These are phyloP conservation scores for Uronychia binucleata DNA, from an alignment of 73 alveolate genomes.

Conservation along the genomic window DNA sequence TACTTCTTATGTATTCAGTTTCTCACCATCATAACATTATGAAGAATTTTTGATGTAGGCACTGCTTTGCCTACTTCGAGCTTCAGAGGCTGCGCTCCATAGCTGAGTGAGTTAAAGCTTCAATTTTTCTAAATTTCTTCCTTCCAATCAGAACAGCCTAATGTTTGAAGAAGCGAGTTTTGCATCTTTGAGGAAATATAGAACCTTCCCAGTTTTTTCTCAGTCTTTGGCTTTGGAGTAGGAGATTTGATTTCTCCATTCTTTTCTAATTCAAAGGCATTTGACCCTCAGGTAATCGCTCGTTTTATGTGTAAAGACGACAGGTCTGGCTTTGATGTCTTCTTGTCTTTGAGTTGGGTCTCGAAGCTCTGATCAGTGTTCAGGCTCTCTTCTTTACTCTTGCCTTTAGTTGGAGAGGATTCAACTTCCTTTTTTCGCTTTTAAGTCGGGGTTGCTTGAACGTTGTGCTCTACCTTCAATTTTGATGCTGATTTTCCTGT, in stretches of 20 bases:
- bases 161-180: neutral
- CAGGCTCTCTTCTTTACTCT: too few relatives aligned
- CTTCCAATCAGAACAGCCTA: neutral
- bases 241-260: too few relatives aligned
- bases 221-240: too few relatives aligned
- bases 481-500: too few relatives aligned
- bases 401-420: too few relatives aligned
- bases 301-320: neutral
- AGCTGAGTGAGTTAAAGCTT: neutral
- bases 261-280: too few relatives aligned
- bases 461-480: neutral
- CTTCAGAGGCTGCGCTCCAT: neutral
- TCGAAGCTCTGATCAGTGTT: too few relatives aligned
- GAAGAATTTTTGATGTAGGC: neutral
- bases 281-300: neutral
- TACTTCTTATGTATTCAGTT: neutral
- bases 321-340: too few relatives aligned
- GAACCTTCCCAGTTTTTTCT: neutral
- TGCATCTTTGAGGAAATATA: neutral
- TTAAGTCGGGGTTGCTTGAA: neutral
- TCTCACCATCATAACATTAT: neutral
- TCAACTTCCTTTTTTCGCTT: too few relatives aligned
- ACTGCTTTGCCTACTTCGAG: neutral
- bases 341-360: too few relatives aligned
- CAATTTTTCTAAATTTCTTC: neutral